Percentiles rank a stretch among this genome's conserved stretches.
These are phyloP conservation scores for Cnidoscolus chayamansa DNA, from an alignment of 441 rosid genomes.

Conservation along the genomic window DNA sequence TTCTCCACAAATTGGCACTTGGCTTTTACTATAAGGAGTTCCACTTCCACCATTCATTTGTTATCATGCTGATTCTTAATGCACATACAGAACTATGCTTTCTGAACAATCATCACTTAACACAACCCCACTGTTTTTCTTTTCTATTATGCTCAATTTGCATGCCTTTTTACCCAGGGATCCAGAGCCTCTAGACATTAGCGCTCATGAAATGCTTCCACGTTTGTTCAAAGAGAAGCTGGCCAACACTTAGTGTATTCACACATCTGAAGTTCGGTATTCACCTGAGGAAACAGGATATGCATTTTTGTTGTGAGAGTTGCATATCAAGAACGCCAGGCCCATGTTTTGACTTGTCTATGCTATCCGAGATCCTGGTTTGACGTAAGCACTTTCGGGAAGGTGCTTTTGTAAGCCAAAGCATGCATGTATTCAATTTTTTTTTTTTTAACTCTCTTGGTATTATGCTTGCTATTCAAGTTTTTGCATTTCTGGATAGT, in stretches of 20 bases:
- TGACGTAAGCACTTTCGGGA: constrained; percentile 13
- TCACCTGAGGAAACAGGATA: constrained; percentile 15
- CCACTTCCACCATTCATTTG: background rate
- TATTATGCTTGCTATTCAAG: constrained; percentile 19
- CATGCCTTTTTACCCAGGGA: constrained; percentile 39
- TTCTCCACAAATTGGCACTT: background rate
- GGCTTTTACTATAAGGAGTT: background rate
- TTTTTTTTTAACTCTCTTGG: constrained; percentile 15
- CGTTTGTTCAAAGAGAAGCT: constrained; percentile 68
- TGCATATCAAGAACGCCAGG: constrained; percentile 4
- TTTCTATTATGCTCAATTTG: constrained; percentile 10
- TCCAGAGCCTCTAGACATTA: constrained; percentile 68
- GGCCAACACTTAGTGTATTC: constrained; percentile 29
- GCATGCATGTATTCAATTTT: constrained; percentile 15
- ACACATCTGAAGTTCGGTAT: background rate
- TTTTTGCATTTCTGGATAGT: constrained; percentile 11
- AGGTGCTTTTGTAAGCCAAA: constrained; percentile 21
- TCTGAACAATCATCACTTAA: background rate
- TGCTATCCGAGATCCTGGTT: constrained; percentile 14
- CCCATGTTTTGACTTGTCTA: constrained; percentile 17
- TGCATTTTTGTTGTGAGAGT: constrained; percentile 6
- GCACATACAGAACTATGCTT: background rate
- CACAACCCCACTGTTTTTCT: background rate
- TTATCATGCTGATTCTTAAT: background rate
- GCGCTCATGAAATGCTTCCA: constrained; percentile 77